Evolutionary conservation across 805 yeast species (phyloP).

Genomic region (Nakazawaea wickerhamii): DNA sequence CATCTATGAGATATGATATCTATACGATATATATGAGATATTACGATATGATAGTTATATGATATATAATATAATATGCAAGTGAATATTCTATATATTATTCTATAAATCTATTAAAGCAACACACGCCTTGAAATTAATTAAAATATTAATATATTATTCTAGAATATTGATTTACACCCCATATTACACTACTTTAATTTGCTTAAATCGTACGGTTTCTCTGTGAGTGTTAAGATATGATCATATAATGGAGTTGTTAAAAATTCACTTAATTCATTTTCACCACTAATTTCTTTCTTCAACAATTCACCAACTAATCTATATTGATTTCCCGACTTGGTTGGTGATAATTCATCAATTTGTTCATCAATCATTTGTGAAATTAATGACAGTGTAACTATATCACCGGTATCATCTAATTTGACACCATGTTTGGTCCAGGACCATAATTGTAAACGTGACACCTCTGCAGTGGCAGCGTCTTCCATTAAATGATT

Average conservation of each 20-base stretch:
- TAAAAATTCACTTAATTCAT: constrained; percentile 67
- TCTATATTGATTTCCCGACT: constrained; percentile 60
- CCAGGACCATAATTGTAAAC: constrained; percentile 83
- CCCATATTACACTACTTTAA: constrained; percentile 24
- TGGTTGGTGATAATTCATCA: constrained; percentile 39
- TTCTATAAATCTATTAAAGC: background rate
- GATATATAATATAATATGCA: background rate
- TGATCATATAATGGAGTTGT: constrained; percentile 75
- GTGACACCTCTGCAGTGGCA: constrained; percentile 83
- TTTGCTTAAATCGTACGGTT: constrained; percentile 25
- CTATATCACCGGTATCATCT: constrained; percentile 50
- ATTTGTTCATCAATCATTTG: constrained; percentile 59
- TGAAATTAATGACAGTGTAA: constrained; percentile 56
- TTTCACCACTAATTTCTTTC: constrained; percentile 66
- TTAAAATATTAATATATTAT: no score
- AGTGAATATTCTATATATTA: background rate
- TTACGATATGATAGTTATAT: no score
- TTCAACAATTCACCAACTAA: constrained; percentile 66
- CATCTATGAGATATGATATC: no score
- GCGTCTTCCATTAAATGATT: constrained; percentile 87
- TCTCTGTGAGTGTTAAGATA: constrained; percentile 41
- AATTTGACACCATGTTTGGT: constrained; percentile 60
- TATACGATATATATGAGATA: no score
- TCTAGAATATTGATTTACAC: no score
- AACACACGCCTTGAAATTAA: no score